Evolutionary conservation across 176 grass and related monocot species (phyloP).

Genomic region (Triticum monococcum): DNA sequence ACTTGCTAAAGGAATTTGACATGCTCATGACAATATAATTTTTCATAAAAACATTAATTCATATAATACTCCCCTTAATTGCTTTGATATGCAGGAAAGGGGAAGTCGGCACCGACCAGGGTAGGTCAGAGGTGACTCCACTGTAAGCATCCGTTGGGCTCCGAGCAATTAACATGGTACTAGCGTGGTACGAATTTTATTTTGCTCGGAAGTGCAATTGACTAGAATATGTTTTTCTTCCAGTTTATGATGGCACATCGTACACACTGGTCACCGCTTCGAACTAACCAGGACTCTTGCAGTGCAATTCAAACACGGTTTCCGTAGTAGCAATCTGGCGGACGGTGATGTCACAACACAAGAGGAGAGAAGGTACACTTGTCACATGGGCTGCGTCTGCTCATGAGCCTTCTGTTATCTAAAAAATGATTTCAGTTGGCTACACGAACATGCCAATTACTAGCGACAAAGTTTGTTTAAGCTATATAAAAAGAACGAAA

Average conservation of each 20-base stretch:
- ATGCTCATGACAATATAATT: too few species aligned
- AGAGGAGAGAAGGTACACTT: not conserved
- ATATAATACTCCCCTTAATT: too few species aligned
- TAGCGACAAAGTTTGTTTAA: not conserved
- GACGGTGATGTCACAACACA: not conserved
- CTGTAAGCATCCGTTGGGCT: not conserved
- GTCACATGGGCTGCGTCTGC: not conserved
- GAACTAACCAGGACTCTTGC: not conserved
- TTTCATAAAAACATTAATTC: too few species aligned
- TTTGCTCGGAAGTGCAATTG: not conserved
- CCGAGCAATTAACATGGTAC: not conserved
- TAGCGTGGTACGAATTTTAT: not conserved
- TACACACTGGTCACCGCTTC: not conserved
- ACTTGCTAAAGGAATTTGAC: too few species aligned
- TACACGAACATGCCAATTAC: not conserved
- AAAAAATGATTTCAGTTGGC: not conserved
- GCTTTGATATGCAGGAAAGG: not conserved
- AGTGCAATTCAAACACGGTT: not conserved
- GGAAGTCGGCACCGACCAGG: constrained; percentile 33
- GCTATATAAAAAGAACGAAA: too few species aligned
- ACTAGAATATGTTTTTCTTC: not conserved
- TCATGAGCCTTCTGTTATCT: not conserved
- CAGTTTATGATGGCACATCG: not conserved
- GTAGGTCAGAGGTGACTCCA: not conserved
- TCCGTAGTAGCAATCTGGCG: not conserved